phyloP scores from a whole-genome alignment of 805 yeast species.

The Barnettozyma vustinii region DNA sequence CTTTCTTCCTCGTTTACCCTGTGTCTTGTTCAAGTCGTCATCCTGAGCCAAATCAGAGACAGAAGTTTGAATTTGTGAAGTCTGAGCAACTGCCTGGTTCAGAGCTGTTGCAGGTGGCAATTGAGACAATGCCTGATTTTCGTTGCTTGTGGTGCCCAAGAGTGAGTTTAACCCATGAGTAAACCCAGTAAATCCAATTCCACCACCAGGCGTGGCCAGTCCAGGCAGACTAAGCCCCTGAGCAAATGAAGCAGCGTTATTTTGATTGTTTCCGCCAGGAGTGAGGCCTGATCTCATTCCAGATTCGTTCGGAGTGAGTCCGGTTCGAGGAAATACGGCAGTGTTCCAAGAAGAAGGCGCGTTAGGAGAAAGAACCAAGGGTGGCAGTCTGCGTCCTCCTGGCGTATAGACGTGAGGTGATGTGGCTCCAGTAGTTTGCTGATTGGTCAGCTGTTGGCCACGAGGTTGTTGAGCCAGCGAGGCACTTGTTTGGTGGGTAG shows the following conservation, averaged over 20 bases:
- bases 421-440: slow-evolving; percentile 22
- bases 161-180: slow-evolving; percentile 34
- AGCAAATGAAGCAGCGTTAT: slow-evolving; percentile 30
- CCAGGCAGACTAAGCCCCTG: slow-evolving; percentile 28
- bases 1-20: slow-evolving; percentile 13
- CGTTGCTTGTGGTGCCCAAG: slow-evolving; percentile 11
- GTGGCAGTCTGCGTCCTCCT: slow-evolving; percentile 52
- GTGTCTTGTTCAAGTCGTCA: neutral
- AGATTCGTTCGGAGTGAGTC: slow-evolving; percentile 74
- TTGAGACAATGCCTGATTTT: neutral
- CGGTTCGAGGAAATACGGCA: slow-evolving; percentile 36
- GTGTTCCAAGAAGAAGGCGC: slow-evolving; percentile 22
- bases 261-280: slow-evolving; percentile 44
- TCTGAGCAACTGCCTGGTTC: neutral
- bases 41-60: neutral
- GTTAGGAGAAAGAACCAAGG: slow-evolving; percentile 29
- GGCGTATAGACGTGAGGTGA: slow-evolving; percentile 51
- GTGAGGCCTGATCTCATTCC: slow-evolving; percentile 66
- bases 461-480: neutral
- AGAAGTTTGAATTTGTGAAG: neutral
- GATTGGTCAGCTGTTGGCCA: neutral
- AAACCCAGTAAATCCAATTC: slow-evolving; percentile 20
- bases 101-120: neutral
- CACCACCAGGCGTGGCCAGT: slow-evolving; percentile 22
- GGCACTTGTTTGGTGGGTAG: neutral